Base-by-base conservation (phyloP, 495 filamentous ascomycete species). In the Echria macrotheca region DNA sequence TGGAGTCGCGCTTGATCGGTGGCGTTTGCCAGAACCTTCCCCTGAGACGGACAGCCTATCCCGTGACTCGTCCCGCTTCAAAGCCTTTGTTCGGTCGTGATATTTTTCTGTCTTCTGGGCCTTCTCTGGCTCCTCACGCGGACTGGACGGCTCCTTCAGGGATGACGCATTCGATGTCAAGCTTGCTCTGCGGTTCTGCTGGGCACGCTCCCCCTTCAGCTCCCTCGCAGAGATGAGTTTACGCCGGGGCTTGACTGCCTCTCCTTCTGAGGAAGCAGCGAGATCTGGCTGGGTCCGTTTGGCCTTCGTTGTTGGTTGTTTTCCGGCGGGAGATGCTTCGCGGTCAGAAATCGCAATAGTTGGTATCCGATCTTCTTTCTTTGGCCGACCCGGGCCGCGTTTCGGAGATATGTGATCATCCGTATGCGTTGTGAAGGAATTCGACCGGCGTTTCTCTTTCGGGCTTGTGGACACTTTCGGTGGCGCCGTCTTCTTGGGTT, bases 1-100 rank as follows among this genome's bases (percentile, higher is more conserved):
- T 2, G 86, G 85, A 3, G 83, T 86, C 11, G 72, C 75, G 56
- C 85, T 88, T 44, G 72, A 70, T 31, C 85, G 78, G 53, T 80
- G 76, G 35, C 86, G 77, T 57, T 89, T 90, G 39, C 79, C 67
- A 36, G 74, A 65, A 40, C 57, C 54, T 44, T 81, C 78, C 12
- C 70, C 72, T 14, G 60, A 69, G 52, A 56, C 64, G 40, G 68
- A 69, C 26, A 77, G 54, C 28, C 75, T 64, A 56, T 80, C 76
- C 32, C 70, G 75, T 19, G 76, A 80, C 52, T 79, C 76, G 54
- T 80, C 77, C 28, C 76, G 64, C 48, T 72, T 79, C 17, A 78
- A 59, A 23, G 71, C 66, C 52, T 74, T 74, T 15, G 73, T 70
- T 35, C 73, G 64, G 42, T 74, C 72, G 44, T 71, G 70, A 42